Conservation (phyloP, 139 green algal genomes). For the Chlorella sp. region DNA sequence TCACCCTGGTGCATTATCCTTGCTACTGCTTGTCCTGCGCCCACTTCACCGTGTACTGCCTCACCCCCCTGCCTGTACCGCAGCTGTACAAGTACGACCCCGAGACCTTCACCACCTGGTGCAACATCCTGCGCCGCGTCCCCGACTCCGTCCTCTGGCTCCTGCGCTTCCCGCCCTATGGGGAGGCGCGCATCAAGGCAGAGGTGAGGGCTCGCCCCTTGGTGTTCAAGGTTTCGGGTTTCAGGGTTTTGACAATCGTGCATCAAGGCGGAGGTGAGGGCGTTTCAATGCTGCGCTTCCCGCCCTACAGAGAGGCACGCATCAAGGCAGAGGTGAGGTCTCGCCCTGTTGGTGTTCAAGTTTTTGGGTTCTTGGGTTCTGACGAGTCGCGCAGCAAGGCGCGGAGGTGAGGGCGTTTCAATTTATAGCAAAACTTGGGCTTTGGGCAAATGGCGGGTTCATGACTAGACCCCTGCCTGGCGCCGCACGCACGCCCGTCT, state of each 20-base stretch:
- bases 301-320: conserved; percentile 77
- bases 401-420: no score
- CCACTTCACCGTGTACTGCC: not conserved
- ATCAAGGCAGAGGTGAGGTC: conserved; percentile 56
- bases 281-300: conserved; percentile 95
- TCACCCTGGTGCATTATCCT: not conserved
- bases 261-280: no score
- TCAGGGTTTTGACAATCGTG: no score
- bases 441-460: no score
- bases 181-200: conserved; percentile 71
- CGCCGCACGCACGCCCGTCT: no score
- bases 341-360: no score
- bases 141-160: conserved; percentile 89
- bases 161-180: conserved; percentile 88
- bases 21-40: not conserved
- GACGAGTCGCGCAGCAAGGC: no score
- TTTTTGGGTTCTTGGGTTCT: no score
- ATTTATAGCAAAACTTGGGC: no score
- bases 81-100: conserved; percentile 95
- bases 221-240: no score
- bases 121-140: conserved; percentile 77
- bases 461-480: no score
- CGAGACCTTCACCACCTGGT: conserved; percentile 86
- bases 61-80: not conserved
- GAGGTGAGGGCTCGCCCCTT: no score